Conservation (phyloP, 164 flowering plant species). For the Annona cherimola region DNA sequence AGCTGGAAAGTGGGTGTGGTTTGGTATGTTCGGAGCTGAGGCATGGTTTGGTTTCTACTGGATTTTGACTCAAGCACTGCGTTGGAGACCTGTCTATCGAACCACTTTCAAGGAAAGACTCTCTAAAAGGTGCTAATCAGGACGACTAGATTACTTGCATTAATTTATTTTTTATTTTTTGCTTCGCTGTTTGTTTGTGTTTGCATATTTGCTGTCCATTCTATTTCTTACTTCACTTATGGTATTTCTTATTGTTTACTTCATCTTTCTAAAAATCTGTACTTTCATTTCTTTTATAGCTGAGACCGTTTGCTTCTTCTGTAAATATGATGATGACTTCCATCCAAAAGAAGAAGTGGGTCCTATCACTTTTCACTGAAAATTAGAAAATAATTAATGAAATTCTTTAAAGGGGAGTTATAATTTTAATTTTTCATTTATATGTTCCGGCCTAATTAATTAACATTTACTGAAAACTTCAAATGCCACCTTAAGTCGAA, state of each 20-base stretch:
- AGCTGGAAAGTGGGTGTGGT: conserved; percentile 27
- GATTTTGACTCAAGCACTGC: conserved; percentile 18
- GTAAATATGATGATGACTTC: background rate
- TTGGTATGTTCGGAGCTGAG: conserved; percentile 27
- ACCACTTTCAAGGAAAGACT: conserved; percentile 35
- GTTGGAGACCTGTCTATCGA: conserved; percentile 29
- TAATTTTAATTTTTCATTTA: background rate
- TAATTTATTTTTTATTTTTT: no score
- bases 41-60: conserved; percentile 37
- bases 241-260: no score
- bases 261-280: no score
- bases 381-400: background rate
- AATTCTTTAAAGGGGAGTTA: background rate
- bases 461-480: background rate
- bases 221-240: no score
- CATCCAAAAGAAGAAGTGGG: background rate
- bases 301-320: background rate
- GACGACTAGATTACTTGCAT: background rate
- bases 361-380: background rate
- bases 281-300: no score
- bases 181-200: no score
- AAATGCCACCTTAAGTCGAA: background rate
- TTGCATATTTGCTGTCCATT: no score
- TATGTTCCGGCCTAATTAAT: background rate
- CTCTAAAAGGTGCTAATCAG: conserved; percentile 24